Base-by-base conservation (phyloP, 2,329 filamentous ascomycete species). In the Nakataea oryzae region DNA sequence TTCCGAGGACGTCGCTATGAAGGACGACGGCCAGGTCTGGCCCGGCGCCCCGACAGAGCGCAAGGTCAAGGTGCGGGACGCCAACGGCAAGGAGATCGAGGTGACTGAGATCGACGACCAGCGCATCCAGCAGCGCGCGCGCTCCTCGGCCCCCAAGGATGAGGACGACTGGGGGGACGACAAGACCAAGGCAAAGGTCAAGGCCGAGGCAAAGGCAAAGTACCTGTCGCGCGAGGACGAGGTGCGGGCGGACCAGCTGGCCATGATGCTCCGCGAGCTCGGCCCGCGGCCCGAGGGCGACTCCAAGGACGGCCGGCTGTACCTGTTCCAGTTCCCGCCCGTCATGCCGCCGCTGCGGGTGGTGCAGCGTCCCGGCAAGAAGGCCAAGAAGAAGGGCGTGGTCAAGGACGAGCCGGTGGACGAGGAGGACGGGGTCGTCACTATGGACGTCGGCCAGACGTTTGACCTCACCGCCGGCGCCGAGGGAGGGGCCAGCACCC, bases 281-380 rank as follows among this genome's bases (percentile, higher is more conserved):
- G 11, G 59, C 57, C 32, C 60, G 60, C 24, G 29, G 54, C 11
- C 64, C 62, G 47, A 58, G 63, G 21, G 32, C 30, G 59, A 60
- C 27, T 60, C 59, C 41, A 60, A 59, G 58, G 82, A 86, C 57
- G 84, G 85, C 27, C 78, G 82, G 50, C 71, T 87, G 61, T 87
- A 86, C 65, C 76, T 88, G 59, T 87, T 87, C 73, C 85, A 87
- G 67, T 82, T 88, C 66, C 85, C 85, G 54, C 84, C 84, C 6
- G 74, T 86, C 4, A 76, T 87, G 13, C 84, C 85, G 9, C 80
- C 82, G 0, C 74, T 87, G n/a, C 64, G 65, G 62, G 28, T 60
- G 63, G 29, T 61, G 58, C 30, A 29, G 61, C 24, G 32, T 61
- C 55, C 26, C 41, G 17, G 29, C 21, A 61, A 29, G 28, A 57